Base-by-base conservation (phyloP, 345 rosid species). In the Aethionema arabicum region DNA sequence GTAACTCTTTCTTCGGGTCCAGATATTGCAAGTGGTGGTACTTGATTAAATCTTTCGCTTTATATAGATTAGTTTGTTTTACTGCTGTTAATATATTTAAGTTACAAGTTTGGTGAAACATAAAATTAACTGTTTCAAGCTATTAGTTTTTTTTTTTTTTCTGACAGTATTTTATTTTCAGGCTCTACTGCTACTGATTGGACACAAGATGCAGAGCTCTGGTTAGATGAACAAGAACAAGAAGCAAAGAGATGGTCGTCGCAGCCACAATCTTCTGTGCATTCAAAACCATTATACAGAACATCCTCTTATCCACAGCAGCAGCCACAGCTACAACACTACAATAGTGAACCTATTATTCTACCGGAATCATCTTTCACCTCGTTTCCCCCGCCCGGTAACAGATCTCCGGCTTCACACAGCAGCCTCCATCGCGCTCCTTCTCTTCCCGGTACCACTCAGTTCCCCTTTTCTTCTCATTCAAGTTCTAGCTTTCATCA, bases 201-300 rank as follows among this genome's bases (percentile, higher is more conserved):
- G 99, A 77, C 89, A 13, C 90, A 86, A 40, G 97, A 88, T 65
- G 90, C 81, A 49, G 98, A 90, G 38, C 77, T 76, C 69, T 88
- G 96, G 96, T 43, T 83, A 49, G 98, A 84, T 39, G 99, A 85
- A 68, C 80, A 70, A 68, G 59, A 42, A 45, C 82, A 83, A 72
- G 96, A 90, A 53, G 74, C 74, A 64, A 90, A 83, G 76, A 82
- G 93, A 74, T 95, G 97, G 99, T 88, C 91, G 21, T 90, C 98
- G 27, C 88, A 84, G 68, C 96, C 97, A 43, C 89, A 85, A 29
- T 63, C 80, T 56, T 73, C 81, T 59, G 63, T 76, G 27, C 87
- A 86, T 36, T 70, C 85, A 47, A 86, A 83, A 45, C 87, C 90
- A 69, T 68, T 93, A 77, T 74, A 80, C 79, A 84, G 97, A 81